Evolutionary conservation across 192 early-diverging fungal species (phyloP), one percentile per base, ranked within the genome.

Genomic region (Pilaira anomala): DNA sequence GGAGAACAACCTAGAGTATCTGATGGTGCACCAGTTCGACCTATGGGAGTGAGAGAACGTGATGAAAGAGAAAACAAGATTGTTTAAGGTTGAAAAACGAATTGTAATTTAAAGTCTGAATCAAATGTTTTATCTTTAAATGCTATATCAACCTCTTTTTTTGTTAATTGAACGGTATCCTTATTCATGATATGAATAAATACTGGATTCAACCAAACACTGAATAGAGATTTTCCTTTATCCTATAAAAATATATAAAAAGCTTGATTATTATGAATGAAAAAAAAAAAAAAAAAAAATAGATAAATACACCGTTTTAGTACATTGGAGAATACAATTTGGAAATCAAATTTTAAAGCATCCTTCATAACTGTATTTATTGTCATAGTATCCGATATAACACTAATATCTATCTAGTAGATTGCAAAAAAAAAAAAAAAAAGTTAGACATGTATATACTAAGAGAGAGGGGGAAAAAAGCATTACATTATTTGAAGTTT

Each of bases 191-290:
- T 19, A 16, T 22, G 42, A 26, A 76, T 68, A 29, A 80, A 80
- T 2, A 63, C 65, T 11, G 81, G 77, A n/a, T 83, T 81, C 36
- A 80, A 66, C 71, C 69, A 72, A 46, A 79, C 79, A 45, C 75
- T 76, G 57, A 74, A 81, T 1, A 82, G 28, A 16, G 68, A 48
- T 26, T 53, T 52, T 51, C 66, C 49, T 50, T 57, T 21, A 39
- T 29, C 3, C 28, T 19, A 16, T 25, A 29, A 24, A 12, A 39
- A 25, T 58, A 30, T 21, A 1, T 40, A 14, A 36, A 53, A 7
- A 39, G n/a, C n/a, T n/a, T n/a, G n/a, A n/a, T n/a, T n/a, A n/a
- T n/a, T n/a, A n/a, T n/a, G n/a, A n/a, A n/a, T n/a, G n/a, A n/a
- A n/a, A n/a, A n/a, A n/a, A n/a, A n/a, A n/a, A n/a, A n/a, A n/a